phyloP scores from a whole-genome alignment of 2,329 filamentous ascomycete genomes.

The Paracoccidioides lutzii region DNA sequence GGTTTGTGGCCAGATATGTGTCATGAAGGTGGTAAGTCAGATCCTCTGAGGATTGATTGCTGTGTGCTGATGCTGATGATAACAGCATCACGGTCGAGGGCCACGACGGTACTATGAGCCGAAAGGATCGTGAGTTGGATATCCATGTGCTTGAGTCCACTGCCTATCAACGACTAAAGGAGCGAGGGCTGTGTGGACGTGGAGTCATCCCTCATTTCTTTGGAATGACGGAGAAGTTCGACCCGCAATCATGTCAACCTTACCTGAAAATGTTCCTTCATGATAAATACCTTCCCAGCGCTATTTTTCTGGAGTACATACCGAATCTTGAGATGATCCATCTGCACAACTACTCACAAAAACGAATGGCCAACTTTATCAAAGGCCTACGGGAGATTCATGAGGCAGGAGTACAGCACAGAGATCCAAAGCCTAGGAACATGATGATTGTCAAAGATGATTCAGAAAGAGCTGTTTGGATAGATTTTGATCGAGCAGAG shows the following conservation, averaged over 20 bases:
- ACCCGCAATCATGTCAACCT: constrained; percentile 4
- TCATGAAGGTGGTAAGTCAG: constrained; percentile 15
- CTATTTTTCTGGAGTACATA: constrained; percentile 19
- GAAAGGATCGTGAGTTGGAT: neutral
- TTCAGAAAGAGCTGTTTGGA: constrained; percentile 9
- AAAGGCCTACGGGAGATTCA: constrained; percentile 15
- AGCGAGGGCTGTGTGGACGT: constrained; percentile 4
- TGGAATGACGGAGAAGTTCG: constrained; percentile 7
- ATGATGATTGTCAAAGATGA: constrained; percentile 14
- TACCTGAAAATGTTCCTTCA: constrained; percentile 4
- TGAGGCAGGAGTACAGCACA: constrained; percentile 13
- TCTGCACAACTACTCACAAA: constrained; percentile 14
- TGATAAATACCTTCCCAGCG: constrained; percentile 13
- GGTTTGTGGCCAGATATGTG: constrained; percentile 6
- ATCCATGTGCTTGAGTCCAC: constrained; percentile 4
- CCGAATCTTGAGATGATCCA: constrained; percentile 13
- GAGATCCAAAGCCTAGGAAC: constrained; percentile 17
- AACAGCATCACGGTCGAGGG: constrained; percentile 5
- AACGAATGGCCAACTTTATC: constrained; percentile 10
- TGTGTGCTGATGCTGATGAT: neutral
- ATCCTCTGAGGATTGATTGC: neutral
- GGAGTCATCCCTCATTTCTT: constrained; percentile 8
- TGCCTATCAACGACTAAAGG: constrained; percentile 8
- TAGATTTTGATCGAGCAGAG: constrained; percentile 4
- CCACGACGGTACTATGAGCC: neutral